Conservation (phyloP, 2,329 filamentous ascomycete species). For the Talaromyces sp. region DNA sequence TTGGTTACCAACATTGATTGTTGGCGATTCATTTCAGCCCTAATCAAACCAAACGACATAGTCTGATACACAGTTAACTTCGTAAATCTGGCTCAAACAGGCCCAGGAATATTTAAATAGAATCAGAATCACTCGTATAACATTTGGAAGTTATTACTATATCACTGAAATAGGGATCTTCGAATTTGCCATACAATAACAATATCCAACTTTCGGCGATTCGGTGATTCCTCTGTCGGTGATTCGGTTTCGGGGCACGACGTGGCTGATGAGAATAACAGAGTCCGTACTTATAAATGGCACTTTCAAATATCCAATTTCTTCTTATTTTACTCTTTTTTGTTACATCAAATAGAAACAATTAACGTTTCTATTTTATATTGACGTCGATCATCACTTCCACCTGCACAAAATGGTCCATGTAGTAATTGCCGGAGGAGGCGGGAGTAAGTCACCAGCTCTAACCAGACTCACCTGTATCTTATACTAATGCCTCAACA, state of each 20-base stretch:
- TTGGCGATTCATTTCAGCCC: too few species aligned
- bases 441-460: neutral
- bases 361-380: neutral
- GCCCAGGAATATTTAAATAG: too few species aligned
- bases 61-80: too few species aligned
- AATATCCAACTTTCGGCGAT: neutral
- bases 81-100: too few species aligned
- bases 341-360: neutral
- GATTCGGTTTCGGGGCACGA: neutral
- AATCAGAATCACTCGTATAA: too few species aligned
- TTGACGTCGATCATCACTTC: neutral
- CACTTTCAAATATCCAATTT: neutral
- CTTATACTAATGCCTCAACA: neutral
- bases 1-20: too few species aligned
- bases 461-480: neutral
- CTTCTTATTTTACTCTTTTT: neutral
- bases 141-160: too few species aligned
- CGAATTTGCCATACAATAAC: too few species aligned
- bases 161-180: too few species aligned
- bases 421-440: neutral
- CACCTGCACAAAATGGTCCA: neutral
- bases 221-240: neutral
- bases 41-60: too few species aligned
- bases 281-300: neutral
- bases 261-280: neutral